Conservation (phyloP, 441 rosid genomes). For the Brassica hybrid region DNA sequence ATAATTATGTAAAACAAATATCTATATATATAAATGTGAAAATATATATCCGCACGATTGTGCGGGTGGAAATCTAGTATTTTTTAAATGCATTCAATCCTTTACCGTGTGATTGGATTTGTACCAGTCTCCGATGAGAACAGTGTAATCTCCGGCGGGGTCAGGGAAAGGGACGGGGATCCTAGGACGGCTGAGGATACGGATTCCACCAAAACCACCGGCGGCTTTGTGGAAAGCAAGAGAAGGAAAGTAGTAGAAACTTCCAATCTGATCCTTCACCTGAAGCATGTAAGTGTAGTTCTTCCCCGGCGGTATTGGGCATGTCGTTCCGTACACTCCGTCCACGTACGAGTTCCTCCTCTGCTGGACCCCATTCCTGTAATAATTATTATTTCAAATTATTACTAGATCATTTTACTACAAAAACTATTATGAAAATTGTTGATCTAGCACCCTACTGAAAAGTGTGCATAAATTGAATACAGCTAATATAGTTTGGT, state of each 20-base stretch:
- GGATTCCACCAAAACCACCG: conserved; percentile 90
- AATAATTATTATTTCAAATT: background rate
- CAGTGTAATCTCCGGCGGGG: conserved; percentile 84
- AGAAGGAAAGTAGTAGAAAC: conserved; percentile 91
- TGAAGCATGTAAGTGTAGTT: conserved; percentile 92
- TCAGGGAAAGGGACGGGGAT: conserved; percentile 91
- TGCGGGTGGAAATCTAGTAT: too few relatives aligned
- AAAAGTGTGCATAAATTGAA: background rate
- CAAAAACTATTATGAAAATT: background rate
- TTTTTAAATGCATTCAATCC: background rate
- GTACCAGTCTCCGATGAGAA: conserved; percentile 96
- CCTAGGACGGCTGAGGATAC: conserved; percentile 80
- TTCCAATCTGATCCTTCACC: conserved; percentile 94
- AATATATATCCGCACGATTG: too few relatives aligned
- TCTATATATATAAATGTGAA: too few relatives aligned
- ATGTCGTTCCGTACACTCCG: conserved; percentile 87
- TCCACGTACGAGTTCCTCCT: conserved; percentile 88
- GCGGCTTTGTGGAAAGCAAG: conserved; percentile 98
- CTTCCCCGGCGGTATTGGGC: conserved; percentile 91
- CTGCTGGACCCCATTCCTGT: conserved; percentile 85
- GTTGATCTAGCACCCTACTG: background rate
- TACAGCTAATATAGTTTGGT: conserved; percentile 26
- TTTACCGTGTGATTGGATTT: conserved; percentile 71
- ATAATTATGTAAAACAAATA: too few relatives aligned
- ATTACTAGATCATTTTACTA: background rate